Percentiles rank a stretch among this genome's conserved stretches.
Evolutionary conservation across 2,329 filamentous ascomycete genomes (phyloP).

Genomic region (Nakataea oryzae): DNA sequence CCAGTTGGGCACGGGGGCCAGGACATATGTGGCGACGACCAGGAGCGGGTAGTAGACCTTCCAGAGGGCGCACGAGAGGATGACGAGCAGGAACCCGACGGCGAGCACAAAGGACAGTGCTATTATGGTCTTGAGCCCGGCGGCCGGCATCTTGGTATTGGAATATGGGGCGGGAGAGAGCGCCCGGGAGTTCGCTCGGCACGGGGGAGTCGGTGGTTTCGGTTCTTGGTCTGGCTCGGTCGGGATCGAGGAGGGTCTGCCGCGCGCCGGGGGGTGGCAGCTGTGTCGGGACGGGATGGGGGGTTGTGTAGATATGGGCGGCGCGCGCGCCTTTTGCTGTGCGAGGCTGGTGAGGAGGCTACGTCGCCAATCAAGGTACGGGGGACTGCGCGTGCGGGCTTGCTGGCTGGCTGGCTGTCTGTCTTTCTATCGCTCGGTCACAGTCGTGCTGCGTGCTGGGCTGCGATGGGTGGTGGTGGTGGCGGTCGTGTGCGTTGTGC

Average conservation of each 20-base stretch:
- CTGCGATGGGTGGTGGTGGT: not conserved
- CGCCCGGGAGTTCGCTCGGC: not conserved
- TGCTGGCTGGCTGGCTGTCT: no score
- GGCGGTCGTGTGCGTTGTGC: not conserved
- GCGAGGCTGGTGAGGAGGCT: no score
- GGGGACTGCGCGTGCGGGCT: no score
- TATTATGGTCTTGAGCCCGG: slow-evolving; percentile 98
- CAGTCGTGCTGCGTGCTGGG: not conserved
- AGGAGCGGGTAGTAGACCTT: slow-evolving; percentile 90
- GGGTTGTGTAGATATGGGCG: not conserved
- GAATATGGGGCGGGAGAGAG: slow-evolving; percentile 4
- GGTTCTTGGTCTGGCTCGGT: not conserved
- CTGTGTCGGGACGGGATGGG: no score
- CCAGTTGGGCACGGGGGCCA: slow-evolving; percentile 95
- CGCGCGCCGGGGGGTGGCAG: not conserved
- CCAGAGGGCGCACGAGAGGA: slow-evolving; percentile 93
- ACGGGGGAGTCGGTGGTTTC: not conserved
- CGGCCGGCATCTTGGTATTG: slow-evolving; percentile 56
- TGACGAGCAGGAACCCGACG: slow-evolving; percentile 96
- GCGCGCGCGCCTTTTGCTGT: not conserved
- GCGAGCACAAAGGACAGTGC: slow-evolving; percentile 97
- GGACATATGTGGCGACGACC: slow-evolving; percentile 88
- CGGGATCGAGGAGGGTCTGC: not conserved
- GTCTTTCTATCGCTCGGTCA: not conserved
- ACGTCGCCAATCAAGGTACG: no score